Conservation (phyloP, 768 basidiomycete species). For the Coprinopsis strossmayeri region DNA sequence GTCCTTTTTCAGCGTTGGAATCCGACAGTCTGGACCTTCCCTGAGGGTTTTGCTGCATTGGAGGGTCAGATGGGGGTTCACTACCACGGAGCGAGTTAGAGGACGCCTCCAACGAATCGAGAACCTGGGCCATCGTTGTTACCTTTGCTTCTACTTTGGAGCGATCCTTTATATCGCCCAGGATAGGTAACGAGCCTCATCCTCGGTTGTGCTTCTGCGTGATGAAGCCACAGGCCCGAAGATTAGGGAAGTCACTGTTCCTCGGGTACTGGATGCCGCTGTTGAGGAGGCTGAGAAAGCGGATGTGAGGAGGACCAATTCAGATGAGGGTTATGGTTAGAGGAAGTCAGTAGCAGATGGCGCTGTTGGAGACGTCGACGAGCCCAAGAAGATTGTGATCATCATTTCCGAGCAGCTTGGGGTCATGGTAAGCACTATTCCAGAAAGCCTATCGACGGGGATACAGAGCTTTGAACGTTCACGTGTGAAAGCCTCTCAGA, state of each 20-base stretch:
- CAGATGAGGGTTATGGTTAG: not conserved
- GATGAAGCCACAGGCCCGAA: not conserved
- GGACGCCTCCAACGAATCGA: not conserved
- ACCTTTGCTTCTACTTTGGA: not conserved
- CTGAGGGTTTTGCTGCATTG: not conserved
- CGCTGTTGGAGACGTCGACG: not conserved
- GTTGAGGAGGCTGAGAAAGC: not conserved
- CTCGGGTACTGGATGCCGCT: not conserved
- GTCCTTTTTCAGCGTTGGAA: not conserved
- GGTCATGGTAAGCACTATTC: not conserved
- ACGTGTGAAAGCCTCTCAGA: not conserved
- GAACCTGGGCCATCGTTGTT: not conserved
- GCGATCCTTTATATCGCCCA: conserved; percentile 2
- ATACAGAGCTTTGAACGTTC: not conserved
- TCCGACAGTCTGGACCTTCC: not conserved
- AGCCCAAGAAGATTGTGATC: not conserved
- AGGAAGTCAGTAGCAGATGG: not conserved
- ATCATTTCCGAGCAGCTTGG: not conserved
- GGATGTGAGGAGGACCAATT: not conserved
- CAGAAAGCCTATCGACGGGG: not conserved
- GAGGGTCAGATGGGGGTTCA: not conserved
- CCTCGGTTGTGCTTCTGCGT: not conserved
- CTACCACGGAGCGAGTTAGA: not conserved
- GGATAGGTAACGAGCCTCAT: not conserved
- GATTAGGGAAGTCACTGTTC: not conserved